These are phyloP conservation scores for Neurospora sp. DNA, from an alignment of 495 filamentous ascomycete genomes.

Conservation along the genomic window DNA sequence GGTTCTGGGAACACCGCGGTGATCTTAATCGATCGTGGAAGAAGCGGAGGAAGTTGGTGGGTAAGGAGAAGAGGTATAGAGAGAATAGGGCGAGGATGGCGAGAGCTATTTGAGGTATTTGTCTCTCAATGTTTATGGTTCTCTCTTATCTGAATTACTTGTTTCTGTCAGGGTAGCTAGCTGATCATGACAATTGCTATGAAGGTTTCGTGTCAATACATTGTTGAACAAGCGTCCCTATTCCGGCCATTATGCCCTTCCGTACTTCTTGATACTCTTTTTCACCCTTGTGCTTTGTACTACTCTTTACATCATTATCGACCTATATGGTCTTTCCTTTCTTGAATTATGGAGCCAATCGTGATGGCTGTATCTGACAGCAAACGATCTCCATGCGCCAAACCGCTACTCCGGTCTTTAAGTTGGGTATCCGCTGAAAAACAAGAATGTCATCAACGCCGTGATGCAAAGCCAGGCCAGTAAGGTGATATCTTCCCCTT, in stretches of 20 bases:
- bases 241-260: not conserved
- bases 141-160: not conserved
- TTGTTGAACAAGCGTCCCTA: not conserved
- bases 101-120: conserved; percentile 24
- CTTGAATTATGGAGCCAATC: not conserved
- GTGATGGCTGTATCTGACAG: not conserved
- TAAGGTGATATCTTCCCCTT: not conserved
- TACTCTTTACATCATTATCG: not conserved
- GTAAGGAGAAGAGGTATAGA: conserved; percentile 79
- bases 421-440: not conserved
- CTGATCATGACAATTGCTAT: not conserved
- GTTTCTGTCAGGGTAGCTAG: not conserved
- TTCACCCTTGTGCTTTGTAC: not conserved
- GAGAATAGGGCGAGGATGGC: conserved; percentile 62
- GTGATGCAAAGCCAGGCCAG: not conserved
- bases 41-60: conserved; percentile 63
- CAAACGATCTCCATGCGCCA: not conserved
- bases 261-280: not conserved
- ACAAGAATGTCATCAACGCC: not conserved
- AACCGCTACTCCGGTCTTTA: not conserved
- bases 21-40: conserved; percentile 91
- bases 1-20: conserved; percentile 87
- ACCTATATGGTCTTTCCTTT: not conserved
- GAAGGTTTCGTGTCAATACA: not conserved
- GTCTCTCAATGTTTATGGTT: not conserved